Conservation (phyloP, 306 rosid genomes). For the Abrus pulchellus region DNA sequence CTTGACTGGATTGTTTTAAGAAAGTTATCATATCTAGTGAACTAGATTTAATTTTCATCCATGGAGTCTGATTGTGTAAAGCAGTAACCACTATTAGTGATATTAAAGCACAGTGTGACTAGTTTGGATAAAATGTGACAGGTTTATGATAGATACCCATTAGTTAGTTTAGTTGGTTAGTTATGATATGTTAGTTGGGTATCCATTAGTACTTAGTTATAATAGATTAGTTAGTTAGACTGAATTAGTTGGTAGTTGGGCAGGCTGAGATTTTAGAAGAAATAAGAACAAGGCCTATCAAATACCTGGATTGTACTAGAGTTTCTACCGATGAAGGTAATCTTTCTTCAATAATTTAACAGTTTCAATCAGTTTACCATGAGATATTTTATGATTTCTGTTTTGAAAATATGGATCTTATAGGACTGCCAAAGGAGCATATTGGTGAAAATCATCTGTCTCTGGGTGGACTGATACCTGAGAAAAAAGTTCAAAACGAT, state of each 20-base stretch:
- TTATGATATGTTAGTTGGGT: no score
- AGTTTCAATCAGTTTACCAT: not conserved
- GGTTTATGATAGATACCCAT: no score
- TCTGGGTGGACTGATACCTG: conserved; percentile 22
- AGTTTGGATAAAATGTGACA: not conserved
- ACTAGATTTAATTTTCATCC: conserved; percentile 8
- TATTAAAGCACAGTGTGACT: conserved; percentile 18
- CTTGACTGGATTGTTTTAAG: not conserved
- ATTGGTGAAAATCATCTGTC: conserved; percentile 10
- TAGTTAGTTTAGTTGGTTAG: no score
- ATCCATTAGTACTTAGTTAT: no score
- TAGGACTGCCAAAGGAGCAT: conserved; percentile 44
- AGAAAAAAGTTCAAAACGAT: conserved; percentile 40
- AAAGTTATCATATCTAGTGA: not conserved
- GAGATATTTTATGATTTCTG: conserved; percentile 11
- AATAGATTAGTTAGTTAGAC: no score
- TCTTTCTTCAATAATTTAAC: no score
- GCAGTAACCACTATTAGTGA: not conserved
- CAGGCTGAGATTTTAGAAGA: no score
- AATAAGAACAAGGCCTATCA: no score
- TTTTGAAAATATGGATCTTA: conserved; percentile 43
- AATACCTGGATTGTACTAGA: no score
- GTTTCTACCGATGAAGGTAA: no score
- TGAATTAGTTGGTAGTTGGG: no score
- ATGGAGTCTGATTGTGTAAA: not conserved